phyloP scores from a whole-genome alignment of 192 early-diverging fungal genomes.

The Entomortierella beljakovae region DNA sequence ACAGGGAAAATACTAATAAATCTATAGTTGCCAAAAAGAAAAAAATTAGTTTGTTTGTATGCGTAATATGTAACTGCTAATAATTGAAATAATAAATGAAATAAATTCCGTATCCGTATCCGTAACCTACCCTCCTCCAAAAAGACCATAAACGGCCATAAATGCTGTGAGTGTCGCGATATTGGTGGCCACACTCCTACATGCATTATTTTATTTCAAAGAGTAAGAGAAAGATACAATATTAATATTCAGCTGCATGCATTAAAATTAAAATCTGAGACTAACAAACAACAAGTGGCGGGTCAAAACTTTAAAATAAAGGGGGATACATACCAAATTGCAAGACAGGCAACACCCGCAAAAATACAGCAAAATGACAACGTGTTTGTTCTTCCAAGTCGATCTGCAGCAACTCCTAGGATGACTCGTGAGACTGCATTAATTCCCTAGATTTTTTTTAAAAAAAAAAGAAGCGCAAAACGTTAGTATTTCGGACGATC shows the following conservation, averaged over 20 bases:
- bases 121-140: slow-evolving; percentile 57
- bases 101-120: no score
- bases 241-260: not conserved
- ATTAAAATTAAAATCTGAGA: no score
- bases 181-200: slow-evolving; percentile 25
- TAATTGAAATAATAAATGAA: no score
- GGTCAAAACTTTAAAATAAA: not conserved
- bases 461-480: not conserved
- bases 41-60: slow-evolving; percentile 17
- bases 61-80: not conserved
- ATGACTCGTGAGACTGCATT: slow-evolving; percentile 59
- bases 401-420: slow-evolving; percentile 57
- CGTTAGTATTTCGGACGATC: not conserved
- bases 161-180: slow-evolving; percentile 51
- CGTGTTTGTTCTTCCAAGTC: slow-evolving; percentile 58
- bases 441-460: slow-evolving; percentile 19
- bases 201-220: no score
- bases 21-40: slow-evolving; percentile 25
- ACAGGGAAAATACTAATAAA: slow-evolving; percentile 63
- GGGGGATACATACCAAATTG: slow-evolving; percentile 51
- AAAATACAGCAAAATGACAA: slow-evolving; percentile 52
- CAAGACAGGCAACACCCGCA: slow-evolving; percentile 57
- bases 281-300: no score
- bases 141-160: slow-evolving; percentile 58
- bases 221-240: not conserved